Evolutionary conservation across 2,329 filamentous ascomycete genomes (phyloP).

Genomic region (Colletotrichum plurivorum): DNA sequence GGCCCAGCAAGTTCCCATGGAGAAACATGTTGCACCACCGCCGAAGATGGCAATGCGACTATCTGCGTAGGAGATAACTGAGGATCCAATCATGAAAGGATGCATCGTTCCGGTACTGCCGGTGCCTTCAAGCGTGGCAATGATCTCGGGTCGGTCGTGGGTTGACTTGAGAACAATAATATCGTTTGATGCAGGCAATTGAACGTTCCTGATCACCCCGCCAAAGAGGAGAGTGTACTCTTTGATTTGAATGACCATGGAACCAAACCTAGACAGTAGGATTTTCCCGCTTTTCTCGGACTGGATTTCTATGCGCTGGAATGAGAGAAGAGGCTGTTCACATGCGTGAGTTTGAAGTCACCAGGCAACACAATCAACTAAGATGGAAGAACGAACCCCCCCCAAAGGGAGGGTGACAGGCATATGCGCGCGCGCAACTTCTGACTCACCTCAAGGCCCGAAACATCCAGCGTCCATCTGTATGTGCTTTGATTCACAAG

Average conservation of each 20-base stretch:
- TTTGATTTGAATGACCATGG: constrained; percentile 50
- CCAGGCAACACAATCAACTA: constrained; percentile 32
- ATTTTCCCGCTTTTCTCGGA: not conserved
- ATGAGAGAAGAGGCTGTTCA: constrained; percentile 22
- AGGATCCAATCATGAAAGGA: constrained; percentile 81
- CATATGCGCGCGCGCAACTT: no score
- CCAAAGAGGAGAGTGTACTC: constrained; percentile 56
- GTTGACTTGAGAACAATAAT: constrained; percentile 54
- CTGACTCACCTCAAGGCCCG: constrained; percentile 51
- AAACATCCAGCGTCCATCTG: constrained; percentile 71
- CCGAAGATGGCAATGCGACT: constrained; percentile 75
- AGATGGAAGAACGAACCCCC: no score
- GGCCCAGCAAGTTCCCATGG: constrained; percentile 91
- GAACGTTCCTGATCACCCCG: constrained; percentile 57
- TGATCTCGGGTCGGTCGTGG: constrained; percentile 44
- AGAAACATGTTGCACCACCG: constrained; percentile 90
- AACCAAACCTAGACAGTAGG: constrained; percentile 58
- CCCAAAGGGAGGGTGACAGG: no score
- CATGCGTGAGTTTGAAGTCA: not conserved
- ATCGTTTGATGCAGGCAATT: constrained; percentile 65
- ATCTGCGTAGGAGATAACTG: constrained; percentile 62
- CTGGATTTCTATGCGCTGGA: not conserved
- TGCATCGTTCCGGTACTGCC: constrained; percentile 47
- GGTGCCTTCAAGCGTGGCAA: constrained; percentile 59
- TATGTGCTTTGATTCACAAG: constrained; percentile 74